These are phyloP conservation scores for Raffaelea arxii DNA, from an alignment of 2,329 filamentous ascomycete species.

Conservation along the genomic window DNA sequence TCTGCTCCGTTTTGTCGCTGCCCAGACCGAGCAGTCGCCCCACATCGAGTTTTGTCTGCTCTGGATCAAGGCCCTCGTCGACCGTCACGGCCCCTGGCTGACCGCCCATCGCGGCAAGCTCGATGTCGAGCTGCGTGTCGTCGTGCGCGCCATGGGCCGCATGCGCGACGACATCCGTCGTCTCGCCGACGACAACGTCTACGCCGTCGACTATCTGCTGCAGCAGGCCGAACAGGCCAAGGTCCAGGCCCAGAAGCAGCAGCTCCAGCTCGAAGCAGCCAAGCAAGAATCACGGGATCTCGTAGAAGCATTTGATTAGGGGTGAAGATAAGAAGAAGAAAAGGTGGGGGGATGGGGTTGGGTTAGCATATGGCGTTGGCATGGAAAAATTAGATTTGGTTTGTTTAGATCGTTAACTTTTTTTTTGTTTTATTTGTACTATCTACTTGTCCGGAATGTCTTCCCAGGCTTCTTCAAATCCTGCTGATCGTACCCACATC, in stretches of 20 bases:
- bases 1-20: slow-evolving; percentile 76
- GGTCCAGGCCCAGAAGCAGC: not conserved
- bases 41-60: slow-evolving; percentile 91
- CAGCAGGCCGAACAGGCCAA: slow-evolving; percentile 29
- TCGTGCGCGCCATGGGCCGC: slow-evolving; percentile 68
- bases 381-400: too few relatives aligned
- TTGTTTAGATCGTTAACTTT: too few relatives aligned
- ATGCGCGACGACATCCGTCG: slow-evolving; percentile 76
- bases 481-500: slow-evolving; percentile 52
- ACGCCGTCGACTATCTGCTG: slow-evolving; percentile 76
- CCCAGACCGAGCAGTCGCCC: slow-evolving; percentile 79
- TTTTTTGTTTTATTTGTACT: too few relatives aligned
- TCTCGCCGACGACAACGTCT: slow-evolving; percentile 79
- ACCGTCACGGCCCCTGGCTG: slow-evolving; percentile 76
- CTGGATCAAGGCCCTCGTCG: slow-evolving; percentile 79
- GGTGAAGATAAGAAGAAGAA: too few relatives aligned
- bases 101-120: slow-evolving; percentile 71
- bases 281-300: too few relatives aligned
- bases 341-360: too few relatives aligned
- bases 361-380: too few relatives aligned
- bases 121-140: slow-evolving; percentile 73
- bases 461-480: slow-evolving; percentile 60
- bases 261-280: not conserved
- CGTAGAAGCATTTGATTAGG: too few relatives aligned
- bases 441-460: too few relatives aligned